phyloP scores from a whole-genome alignment of 805 yeast species.

The Sugiyamaella boreocaroliniensis region DNA sequence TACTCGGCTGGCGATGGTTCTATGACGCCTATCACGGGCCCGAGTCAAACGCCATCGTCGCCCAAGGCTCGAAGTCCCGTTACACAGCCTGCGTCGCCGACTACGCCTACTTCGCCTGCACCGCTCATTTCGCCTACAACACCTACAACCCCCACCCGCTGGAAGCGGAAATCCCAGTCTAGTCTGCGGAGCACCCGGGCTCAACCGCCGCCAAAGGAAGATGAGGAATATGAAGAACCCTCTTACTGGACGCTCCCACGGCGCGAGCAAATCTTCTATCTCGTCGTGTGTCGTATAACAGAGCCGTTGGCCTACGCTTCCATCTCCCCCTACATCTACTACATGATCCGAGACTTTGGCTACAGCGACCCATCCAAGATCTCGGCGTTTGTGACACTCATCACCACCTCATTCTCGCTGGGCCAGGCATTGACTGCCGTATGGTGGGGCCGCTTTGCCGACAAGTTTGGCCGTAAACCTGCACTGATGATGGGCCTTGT shows the following conservation, averaged over 20 bases:
- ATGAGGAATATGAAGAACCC: constrained; percentile 1
- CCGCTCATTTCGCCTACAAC: no score
- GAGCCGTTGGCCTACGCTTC: constrained; percentile 63
- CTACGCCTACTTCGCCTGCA: background rate
- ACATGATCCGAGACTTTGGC: constrained; percentile 54
- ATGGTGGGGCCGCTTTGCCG: constrained; percentile 54
- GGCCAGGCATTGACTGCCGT: constrained; percentile 51
- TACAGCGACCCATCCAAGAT: constrained; percentile 20
- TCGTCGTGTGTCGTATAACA: constrained; percentile 36
- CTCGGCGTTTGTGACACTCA: constrained; percentile 38
- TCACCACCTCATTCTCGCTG: constrained; percentile 53
- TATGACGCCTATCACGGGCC: background rate
- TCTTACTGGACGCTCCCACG: constrained; percentile 22
- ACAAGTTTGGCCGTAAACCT: constrained; percentile 48
- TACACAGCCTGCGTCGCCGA: background rate
- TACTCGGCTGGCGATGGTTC: background rate
- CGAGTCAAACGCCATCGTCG: background rate
- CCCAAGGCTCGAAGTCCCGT: background rate
- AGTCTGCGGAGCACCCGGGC: background rate
- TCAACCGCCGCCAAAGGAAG: background rate
- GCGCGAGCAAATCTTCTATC: constrained; percentile 18
- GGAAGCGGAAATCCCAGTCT: constrained; percentile 5
- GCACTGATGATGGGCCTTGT: constrained; percentile 45
- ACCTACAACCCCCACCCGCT: constrained; percentile 6
- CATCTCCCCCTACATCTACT: constrained; percentile 55